These are phyloP conservation scores for Xylariales sp. DNA, from an alignment of 2,329 filamentous ascomycete genomes.

Conservation along the genomic window DNA sequence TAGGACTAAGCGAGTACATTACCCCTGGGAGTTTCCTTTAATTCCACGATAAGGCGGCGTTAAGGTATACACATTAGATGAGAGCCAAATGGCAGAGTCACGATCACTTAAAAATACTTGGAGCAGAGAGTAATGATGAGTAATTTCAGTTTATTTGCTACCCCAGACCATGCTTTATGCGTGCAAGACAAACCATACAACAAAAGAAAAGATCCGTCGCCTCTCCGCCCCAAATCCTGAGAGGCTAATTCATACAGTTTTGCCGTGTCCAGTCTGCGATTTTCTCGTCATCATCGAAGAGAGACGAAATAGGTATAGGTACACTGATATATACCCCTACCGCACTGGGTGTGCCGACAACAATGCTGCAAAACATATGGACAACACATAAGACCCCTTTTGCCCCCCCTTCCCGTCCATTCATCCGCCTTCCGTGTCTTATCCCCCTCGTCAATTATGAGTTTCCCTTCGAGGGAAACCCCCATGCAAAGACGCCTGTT, in stretches of 20 bases:
- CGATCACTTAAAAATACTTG: slow-evolving; percentile 26
- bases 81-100: slow-evolving; percentile 3
- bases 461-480: slow-evolving; percentile 14
- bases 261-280: slow-evolving; percentile 22
- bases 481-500: slow-evolving; percentile 37
- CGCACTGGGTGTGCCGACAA: slow-evolving; percentile 15
- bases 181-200: slow-evolving; percentile 44
- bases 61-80: slow-evolving; percentile 14
- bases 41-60: slow-evolving; percentile 11
- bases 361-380: slow-evolving; percentile 26
- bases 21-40: background rate
- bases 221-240: slow-evolving; percentile 38
- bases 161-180: slow-evolving; percentile 48
- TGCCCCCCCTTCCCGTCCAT: slow-evolving; percentile 14
- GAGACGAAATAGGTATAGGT: slow-evolving; percentile 14
- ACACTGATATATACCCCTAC: slow-evolving; percentile 27
- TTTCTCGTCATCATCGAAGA: slow-evolving; percentile 11
- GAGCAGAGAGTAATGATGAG: slow-evolving; percentile 38
- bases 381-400: slow-evolving; percentile 27
- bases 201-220: slow-evolving; percentile 39
- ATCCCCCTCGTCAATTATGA: slow-evolving; percentile 20
- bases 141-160: slow-evolving; percentile 51
- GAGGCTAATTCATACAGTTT: slow-evolving; percentile 38
- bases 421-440: slow-evolving; percentile 22
- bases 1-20: background rate